Conservation (phyloP, 1,139 yeast species). For the Nakaseomyces uthaithaninus region DNA sequence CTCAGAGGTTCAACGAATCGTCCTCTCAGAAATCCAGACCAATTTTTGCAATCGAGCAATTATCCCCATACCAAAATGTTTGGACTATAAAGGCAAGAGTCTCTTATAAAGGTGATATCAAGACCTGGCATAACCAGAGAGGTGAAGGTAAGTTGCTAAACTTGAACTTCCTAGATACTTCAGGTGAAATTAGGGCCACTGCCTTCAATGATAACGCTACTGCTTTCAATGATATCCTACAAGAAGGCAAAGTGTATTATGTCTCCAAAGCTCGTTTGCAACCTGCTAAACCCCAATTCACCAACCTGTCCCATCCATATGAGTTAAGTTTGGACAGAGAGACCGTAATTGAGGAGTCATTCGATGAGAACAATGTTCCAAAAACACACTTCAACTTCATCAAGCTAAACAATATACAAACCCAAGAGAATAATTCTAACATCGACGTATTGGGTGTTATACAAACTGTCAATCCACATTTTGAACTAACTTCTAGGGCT, state of each 20-base stretch:
- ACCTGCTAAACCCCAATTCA: slow-evolving; percentile 79
- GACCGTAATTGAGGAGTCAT: slow-evolving; percentile 64
- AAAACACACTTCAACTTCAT: slow-evolving; percentile 69
- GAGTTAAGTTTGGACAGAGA: slow-evolving; percentile 80
- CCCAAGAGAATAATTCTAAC: slow-evolving; percentile 60
- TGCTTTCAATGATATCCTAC: slow-evolving; percentile 59
- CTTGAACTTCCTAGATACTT: slow-evolving; percentile 82
- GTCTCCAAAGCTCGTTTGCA: slow-evolving; percentile 74
- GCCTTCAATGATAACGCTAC: slow-evolving; percentile 88
- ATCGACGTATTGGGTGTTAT: slow-evolving; percentile 85
- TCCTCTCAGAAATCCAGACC: slow-evolving; percentile 32
- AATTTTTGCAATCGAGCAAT: slow-evolving; percentile 70
- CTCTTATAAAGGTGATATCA: slow-evolving; percentile 76
- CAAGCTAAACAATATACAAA: slow-evolving; percentile 56
- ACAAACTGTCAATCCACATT: slow-evolving; percentile 64
- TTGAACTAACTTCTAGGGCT: slow-evolving; percentile 83
- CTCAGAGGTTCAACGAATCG: slow-evolving; percentile 9
- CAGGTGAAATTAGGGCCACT: slow-evolving; percentile 94
- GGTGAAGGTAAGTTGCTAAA: slow-evolving; percentile 90
- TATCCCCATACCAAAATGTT: slow-evolving; percentile 82
- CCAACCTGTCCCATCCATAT: slow-evolving; percentile 78
- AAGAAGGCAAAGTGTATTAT: slow-evolving; percentile 86
- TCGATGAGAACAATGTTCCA: slow-evolving; percentile 63
- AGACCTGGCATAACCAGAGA: slow-evolving; percentile 77
- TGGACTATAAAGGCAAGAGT: slow-evolving; percentile 95